These are phyloP conservation scores for Oryza brachyantha DNA, from an alignment of 176 grass and related monocot genomes.

Conservation along the genomic window DNA sequence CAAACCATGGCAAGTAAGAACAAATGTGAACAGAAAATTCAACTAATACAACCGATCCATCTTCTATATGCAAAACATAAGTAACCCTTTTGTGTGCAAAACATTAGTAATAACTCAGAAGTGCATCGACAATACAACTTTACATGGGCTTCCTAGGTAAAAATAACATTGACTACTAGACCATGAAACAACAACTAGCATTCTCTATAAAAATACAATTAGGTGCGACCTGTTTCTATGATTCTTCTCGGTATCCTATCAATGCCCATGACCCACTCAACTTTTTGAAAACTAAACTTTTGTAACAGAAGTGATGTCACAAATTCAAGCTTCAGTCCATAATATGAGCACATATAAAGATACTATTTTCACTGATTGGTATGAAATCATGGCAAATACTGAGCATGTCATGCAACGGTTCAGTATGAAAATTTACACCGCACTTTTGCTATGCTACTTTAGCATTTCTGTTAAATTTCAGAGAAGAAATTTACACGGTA, in stretches of 20 bases:
- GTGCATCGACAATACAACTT: background rate
- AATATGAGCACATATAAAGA: background rate
- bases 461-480: background rate
- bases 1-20: constrained; percentile 39
- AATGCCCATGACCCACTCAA: background rate
- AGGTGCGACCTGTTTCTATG: background rate
- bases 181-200: background rate
- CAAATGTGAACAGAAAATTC: background rate
- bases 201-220: background rate
- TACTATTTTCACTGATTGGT: background rate
- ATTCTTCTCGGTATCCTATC: background rate
- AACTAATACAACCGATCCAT: background rate
- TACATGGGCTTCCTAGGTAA: background rate
- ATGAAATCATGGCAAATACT: background rate
- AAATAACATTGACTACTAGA: background rate
- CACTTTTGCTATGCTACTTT: background rate
- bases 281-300: constrained; percentile 1
- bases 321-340: background rate
- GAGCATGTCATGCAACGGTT: background rate
- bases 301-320: background rate
- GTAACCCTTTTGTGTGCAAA: background rate
- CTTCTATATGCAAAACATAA: background rate
- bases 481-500: background rate
- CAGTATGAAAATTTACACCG: background rate
- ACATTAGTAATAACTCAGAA: background rate